phyloP scores from a whole-genome alignment of 345 rosid species.

The Aquilaria sinensis region DNA sequence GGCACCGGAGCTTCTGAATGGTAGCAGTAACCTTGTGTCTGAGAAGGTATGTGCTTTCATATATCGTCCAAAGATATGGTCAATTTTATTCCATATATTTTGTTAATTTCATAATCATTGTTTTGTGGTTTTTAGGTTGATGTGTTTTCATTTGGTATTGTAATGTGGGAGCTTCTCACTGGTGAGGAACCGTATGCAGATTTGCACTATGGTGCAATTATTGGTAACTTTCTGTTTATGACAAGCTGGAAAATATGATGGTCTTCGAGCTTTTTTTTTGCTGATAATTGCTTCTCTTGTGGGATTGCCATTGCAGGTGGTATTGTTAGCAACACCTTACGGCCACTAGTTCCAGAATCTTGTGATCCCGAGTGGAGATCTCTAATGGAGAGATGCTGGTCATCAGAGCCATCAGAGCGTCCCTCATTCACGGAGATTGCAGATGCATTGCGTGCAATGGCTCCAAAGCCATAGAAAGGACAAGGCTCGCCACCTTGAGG shows the following conservation, averaged over 20 bases:
- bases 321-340: conserved; percentile 61
- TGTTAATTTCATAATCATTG: no score
- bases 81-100: no score
- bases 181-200: conserved; percentile 70
- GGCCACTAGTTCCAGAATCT: conserved; percentile 50
- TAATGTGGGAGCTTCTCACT: conserved; percentile 65
- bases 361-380: conserved; percentile 58
- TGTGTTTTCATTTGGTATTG: conserved; percentile 65
- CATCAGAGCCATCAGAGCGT: conserved; percentile 58
- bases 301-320: conserved; percentile 40
- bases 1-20: conserved; percentile 65
- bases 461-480: conserved; percentile 42
- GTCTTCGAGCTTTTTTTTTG: no score
- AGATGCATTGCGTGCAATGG: conserved; percentile 41
- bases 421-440: conserved; percentile 56
- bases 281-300: no score
- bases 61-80: no score
- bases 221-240: conserved; percentile 25
- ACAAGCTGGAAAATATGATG: no score
- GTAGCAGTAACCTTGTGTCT: conserved; percentile 58
- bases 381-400: conserved; percentile 75
- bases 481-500: conserved; percentile 19
- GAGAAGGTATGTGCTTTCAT: conserved; percentile 32
- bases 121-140: conserved; percentile 34
- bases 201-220: conserved; percentile 67